Percentiles rank a stretch among this genome's conserved stretches.
phyloP scores from a whole-genome alignment of 2,329 filamentous ascomycete species.

The Cordyceps farinosa region DNA sequence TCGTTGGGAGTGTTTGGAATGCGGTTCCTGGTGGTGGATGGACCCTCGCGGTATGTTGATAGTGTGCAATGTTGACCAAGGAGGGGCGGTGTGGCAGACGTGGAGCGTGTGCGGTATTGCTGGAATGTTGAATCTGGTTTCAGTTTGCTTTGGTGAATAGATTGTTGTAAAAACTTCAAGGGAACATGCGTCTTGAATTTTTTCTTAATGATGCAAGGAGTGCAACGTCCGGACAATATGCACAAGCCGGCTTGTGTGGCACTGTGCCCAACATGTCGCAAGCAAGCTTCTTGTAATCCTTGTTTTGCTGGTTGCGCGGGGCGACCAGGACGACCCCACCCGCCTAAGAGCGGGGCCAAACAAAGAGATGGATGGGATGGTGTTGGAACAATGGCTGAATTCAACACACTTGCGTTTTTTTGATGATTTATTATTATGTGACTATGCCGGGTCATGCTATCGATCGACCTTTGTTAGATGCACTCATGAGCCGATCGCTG shows the following conservation, averaged over 20 bases:
- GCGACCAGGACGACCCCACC: conserved; percentile 16
- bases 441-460: too few species aligned
- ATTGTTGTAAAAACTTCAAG: neutral
- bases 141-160: neutral
- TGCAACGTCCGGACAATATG: conserved; percentile 1
- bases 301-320: conserved; percentile 19
- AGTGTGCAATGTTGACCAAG: neutral
- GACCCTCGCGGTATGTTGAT: conserved; percentile 7
- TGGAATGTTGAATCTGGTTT: conserved; percentile 2
- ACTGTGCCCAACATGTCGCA: conserved; percentile 9
- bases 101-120: neutral
- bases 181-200: neutral
- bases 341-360: neutral
- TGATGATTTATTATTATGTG: too few species aligned
- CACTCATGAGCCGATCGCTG: too few species aligned
- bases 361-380: too few species aligned
- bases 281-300: conserved; percentile 7
- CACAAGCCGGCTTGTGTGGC: neutral
- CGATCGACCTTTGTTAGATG: too few species aligned
- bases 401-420: too few species aligned
- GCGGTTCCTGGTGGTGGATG: conserved; percentile 4
- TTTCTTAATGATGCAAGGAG: conserved; percentile 10
- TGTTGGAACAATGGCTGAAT: too few species aligned
- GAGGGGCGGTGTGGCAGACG: conserved; percentile 11
- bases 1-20: conserved; percentile 9